Percentiles rank a stretch among this genome's conserved stretches.
Evolutionary conservation across 2,329 filamentous ascomycete genomes (phyloP).

Genomic region (Ophiocordyceps camponoti-floridani): DNA sequence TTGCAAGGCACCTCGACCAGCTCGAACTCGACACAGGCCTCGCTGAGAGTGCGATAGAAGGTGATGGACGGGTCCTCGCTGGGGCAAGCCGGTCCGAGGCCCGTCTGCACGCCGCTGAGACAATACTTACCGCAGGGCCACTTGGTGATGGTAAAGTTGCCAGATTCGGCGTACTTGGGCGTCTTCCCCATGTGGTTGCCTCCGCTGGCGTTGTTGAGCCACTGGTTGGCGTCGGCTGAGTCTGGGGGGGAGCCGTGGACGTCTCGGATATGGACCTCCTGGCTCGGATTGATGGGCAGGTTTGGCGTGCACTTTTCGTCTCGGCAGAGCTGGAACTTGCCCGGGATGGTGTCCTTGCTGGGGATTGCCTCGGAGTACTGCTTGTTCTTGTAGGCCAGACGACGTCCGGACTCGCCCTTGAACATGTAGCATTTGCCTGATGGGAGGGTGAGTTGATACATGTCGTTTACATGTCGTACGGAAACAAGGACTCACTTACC

Average conservation of each 20-base stretch:
- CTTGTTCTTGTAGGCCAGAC: not conserved
- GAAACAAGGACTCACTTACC: too few relatives aligned
- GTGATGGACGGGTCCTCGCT: conserved; percentile 4
- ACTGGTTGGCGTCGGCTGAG: conserved; percentile 3
- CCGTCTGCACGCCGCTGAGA: conserved; percentile 3
- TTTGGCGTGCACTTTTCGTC: conserved; percentile 4
- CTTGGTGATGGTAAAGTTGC: conserved; percentile 6
- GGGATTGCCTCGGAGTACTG: not conserved
- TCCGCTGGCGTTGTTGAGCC: conserved; percentile 4
- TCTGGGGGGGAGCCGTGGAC: conserved; percentile 4
- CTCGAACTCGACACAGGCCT: conserved; percentile 4
- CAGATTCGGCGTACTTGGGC: conserved; percentile 2
- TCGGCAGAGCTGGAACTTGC: conserved; percentile 6
- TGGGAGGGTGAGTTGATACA: not conserved
- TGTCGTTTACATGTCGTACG: too few relatives aligned
- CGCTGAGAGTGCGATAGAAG: conserved; percentile 4
- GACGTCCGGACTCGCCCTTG: conserved; percentile 1
- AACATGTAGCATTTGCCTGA: conserved; percentile 6
- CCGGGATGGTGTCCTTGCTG: not conserved
- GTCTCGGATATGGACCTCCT: conserved; percentile 4
- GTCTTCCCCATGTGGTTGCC: conserved; percentile 4
- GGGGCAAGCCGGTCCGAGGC: conserved; percentile 5
- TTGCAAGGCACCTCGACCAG: conserved; percentile 6
- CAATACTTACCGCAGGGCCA: conserved; percentile 7
- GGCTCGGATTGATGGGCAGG: conserved; percentile 2